A percentile compares a stretch with the other conserved stretches of the same genome.
phyloP scores from a whole-genome alignment of 768 basidiomycete species.

The Amanita muscaria region DNA sequence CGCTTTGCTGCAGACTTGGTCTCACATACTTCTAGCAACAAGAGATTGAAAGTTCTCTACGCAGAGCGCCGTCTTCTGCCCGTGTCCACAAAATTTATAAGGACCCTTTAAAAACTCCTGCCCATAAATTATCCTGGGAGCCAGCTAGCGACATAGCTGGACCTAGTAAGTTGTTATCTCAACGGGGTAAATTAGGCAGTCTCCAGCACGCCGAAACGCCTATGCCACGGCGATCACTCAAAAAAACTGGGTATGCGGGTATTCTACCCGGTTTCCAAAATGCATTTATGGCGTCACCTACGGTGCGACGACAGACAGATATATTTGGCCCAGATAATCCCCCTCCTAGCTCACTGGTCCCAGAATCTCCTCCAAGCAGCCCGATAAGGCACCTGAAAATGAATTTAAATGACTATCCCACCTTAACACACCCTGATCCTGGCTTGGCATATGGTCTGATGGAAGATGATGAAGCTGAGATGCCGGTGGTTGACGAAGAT shows the following conservation, averaged over 20 bases:
- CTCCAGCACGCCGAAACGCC: not conserved
- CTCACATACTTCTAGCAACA: slow-evolving; percentile 37
- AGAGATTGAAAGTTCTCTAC: slow-evolving; percentile 49
- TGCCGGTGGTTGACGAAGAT: slow-evolving; percentile 25
- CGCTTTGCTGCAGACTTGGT: slow-evolving; percentile 5
- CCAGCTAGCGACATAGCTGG: not conserved
- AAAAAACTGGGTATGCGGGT: slow-evolving; percentile 22
- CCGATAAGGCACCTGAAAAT: not conserved
- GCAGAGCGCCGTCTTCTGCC: slow-evolving; percentile 39
- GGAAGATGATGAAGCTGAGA: slow-evolving; percentile 24
- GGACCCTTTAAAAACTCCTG: slow-evolving; percentile 16
- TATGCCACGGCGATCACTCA: not conserved
- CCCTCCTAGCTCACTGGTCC: slow-evolving; percentile 10
- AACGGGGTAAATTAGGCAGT: not conserved
- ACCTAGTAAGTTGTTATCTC: not conserved
- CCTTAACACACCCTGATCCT: not conserved
- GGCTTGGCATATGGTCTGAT: not conserved
- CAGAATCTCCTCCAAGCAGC: slow-evolving; percentile 7
- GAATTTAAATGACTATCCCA: slow-evolving; percentile 1
- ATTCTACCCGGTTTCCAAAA: slow-evolving; percentile 48
- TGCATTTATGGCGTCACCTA: slow-evolving; percentile 36
- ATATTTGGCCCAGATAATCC: slow-evolving; percentile 13
- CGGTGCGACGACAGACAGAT: slow-evolving; percentile 21
- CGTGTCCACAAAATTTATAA: slow-evolving; percentile 30
- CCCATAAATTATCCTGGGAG: slow-evolving; percentile 17